Evolutionary conservation across 306 rosid species (phyloP).

Genomic region (Trifolium fragiferum): DNA sequence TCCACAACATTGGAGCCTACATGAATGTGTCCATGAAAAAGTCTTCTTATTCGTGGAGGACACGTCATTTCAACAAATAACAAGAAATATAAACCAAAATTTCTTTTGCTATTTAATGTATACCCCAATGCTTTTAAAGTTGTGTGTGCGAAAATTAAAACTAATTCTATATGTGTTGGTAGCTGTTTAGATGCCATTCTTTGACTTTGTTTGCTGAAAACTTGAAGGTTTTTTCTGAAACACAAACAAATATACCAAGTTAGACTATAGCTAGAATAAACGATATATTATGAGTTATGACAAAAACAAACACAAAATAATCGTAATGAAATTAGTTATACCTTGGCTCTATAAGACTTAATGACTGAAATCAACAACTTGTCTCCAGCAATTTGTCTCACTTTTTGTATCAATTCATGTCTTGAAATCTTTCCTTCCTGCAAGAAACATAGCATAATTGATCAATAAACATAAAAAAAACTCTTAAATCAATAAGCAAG

Average conservation of each 20-base stretch:
- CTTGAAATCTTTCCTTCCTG: slow-evolving; percentile 74
- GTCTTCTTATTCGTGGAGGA: no score
- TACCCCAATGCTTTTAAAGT: slow-evolving; percentile 17
- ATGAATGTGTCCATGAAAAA: neutral
- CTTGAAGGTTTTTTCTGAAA: slow-evolving; percentile 32
- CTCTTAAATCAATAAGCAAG: neutral
- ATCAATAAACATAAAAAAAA: neutral
- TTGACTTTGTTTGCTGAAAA: slow-evolving; percentile 27
- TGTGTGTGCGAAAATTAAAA: neutral
- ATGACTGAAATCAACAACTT: slow-evolving; percentile 62
- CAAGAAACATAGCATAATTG: neutral
- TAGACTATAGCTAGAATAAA: neutral
- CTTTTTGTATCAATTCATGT: slow-evolving; percentile 60
- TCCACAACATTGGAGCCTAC: neutral
- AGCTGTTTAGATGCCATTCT: slow-evolving; percentile 18
- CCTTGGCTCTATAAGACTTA: slow-evolving; percentile 74
- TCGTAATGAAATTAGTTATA: slow-evolving; percentile 9
- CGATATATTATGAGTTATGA: neutral
- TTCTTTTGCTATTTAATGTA: slow-evolving; percentile 7
- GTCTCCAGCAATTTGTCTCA: slow-evolving; percentile 84
- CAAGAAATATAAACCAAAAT: neutral
- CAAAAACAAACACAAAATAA: neutral
- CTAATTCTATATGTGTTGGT: neutral
- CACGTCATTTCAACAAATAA: slow-evolving; percentile 4
- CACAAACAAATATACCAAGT: slow-evolving; percentile 20